Evolutionary conservation across 768 basidiomycete genomes (phyloP).

Genomic region (Agrocybe praecox): DNA sequence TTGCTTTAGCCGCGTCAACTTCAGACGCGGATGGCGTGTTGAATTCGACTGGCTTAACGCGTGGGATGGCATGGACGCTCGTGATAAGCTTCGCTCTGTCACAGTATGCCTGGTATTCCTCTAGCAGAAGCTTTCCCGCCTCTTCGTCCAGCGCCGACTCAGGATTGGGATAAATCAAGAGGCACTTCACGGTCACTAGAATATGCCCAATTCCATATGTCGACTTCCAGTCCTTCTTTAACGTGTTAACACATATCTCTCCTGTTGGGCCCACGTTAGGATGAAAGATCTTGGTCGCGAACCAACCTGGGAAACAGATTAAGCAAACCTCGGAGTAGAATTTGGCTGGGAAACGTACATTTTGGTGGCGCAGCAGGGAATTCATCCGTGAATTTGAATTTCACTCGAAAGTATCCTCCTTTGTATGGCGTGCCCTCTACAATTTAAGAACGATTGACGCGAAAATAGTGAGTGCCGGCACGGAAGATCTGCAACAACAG

Average conservation of each 20-base stretch:
- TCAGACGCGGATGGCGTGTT: conserved; percentile 39
- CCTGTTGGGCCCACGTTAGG: conserved; percentile 90
- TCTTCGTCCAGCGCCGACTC: conserved; percentile 97
- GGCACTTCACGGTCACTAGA: conserved; percentile 90
- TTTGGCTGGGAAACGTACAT: conserved; percentile 54
- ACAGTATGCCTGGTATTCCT: conserved; percentile 89
- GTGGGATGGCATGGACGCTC: conserved; percentile 87
- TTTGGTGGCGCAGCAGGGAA: conserved; percentile 94
- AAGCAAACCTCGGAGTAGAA: neutral
- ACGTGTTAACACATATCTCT: conserved; percentile 95
- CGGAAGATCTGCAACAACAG: neutral
- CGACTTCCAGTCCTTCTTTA: conserved; percentile 97
- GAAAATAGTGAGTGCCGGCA: conserved; percentile 21
- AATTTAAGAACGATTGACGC: conserved; percentile 9
- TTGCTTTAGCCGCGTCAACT: conserved; percentile 18
- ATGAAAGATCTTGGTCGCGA: conserved; percentile 95
- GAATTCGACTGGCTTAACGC: conserved; percentile 74
- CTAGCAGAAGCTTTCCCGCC: conserved; percentile 88
- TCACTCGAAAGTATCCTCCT: conserved; percentile 69
- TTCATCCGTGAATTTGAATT: conserved; percentile 91
- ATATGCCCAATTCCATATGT: conserved; percentile 91
- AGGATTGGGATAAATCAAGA: conserved; percentile 95
- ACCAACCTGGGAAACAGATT: conserved; percentile 61
- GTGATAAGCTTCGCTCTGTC: conserved; percentile 87
- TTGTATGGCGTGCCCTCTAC: conserved; percentile 67